Base-by-base conservation (phyloP, 208 protist species). In the Kentomonas sorsogonicus region DNA sequence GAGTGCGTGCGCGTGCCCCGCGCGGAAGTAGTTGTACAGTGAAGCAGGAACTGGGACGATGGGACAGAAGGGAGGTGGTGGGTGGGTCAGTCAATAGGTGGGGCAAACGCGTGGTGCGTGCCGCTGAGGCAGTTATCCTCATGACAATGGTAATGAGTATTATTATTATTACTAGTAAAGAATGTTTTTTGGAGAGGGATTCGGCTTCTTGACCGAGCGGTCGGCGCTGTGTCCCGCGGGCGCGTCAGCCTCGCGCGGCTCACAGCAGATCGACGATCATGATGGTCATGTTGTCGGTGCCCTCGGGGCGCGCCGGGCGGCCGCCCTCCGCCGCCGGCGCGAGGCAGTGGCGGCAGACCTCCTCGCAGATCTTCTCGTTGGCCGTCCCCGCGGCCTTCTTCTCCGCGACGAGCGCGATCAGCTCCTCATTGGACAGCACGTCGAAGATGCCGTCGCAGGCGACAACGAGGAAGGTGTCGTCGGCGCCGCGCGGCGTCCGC, bases 401-500 rank as follows among this genome's bases (percentile, higher is more conserved):
- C 11, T 43, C 33, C 41, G 64, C 68, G 51, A 93, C 75, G 33
- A 83, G 68, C 10, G 57, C 63, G 9, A 92, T 71, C 7, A 96
- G 76, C 52, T 94, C 78, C 10, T 89, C 83, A 61, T 94, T 93
- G 16, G 41, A 74, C 40, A 94, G 66, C 10, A 91, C 83, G 57
- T 96, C 89, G 56, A 93, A 96, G 60, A 96, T 89, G 31, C 89
- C 89, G 67, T 96, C 89, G 66, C 89, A 96, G 53, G 86, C 84
- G 29, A 96, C 20, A 20, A 79, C 83, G 26, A 96, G 63, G 60
- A 91, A 91, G 2, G 64, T 44, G 55, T 91, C 83, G 22, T 47
- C 72, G 39, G 31, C 40, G 50, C 79, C 63, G 38, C 77, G 77
- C 34, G 65, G 48, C 6, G 65, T 69, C 2, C 45, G 43, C 30